Conservation (phyloP, 2,329 filamentous ascomycete genomes). For the Apiospora aurea region DNA sequence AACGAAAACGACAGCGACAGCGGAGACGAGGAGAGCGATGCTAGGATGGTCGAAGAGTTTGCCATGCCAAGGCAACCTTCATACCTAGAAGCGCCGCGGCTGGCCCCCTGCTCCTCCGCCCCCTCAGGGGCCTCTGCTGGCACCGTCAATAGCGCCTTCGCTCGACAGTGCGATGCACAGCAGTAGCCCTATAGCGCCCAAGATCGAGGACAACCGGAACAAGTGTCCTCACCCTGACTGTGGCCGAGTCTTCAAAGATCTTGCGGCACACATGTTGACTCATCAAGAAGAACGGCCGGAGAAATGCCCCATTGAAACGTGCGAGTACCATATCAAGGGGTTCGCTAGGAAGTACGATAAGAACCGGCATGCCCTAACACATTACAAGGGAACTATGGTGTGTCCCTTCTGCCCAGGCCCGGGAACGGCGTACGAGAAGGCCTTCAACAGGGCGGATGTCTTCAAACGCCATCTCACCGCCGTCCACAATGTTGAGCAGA, state of each 20-base stretch:
- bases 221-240: constrained; percentile 85
- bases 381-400: constrained; percentile 98
- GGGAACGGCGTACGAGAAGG: constrained; percentile 89
- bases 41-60: constrained; percentile 58
- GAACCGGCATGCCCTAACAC: constrained; percentile 90
- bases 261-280: constrained; percentile 94
- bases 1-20: constrained; percentile 57
- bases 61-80: constrained; percentile 39
- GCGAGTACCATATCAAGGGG: constrained; percentile 90
- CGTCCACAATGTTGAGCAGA: constrained; percentile 92
- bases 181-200: constrained; percentile 41
- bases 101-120: constrained; percentile 41
- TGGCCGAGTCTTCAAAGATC: constrained; percentile 85
- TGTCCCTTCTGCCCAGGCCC: constrained; percentile 93
- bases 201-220: constrained; percentile 43
- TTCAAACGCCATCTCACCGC: constrained; percentile 94
- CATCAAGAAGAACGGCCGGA: constrained; percentile 90
- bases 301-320: constrained; percentile 91
- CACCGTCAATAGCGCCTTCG: constrained; percentile 42
- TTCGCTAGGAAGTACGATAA: constrained; percentile 97
- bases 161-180: constrained; percentile 43
- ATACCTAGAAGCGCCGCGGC: constrained; percentile 42
- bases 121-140: constrained; percentile 39
- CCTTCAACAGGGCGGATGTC: constrained; percentile 93
- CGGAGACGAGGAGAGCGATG: constrained; percentile 59